Percentiles rank a stretch among this genome's conserved stretches.
Evolutionary conservation across 164 flowering plant genomes (phyloP).

Genomic region (Sedum album): DNA sequence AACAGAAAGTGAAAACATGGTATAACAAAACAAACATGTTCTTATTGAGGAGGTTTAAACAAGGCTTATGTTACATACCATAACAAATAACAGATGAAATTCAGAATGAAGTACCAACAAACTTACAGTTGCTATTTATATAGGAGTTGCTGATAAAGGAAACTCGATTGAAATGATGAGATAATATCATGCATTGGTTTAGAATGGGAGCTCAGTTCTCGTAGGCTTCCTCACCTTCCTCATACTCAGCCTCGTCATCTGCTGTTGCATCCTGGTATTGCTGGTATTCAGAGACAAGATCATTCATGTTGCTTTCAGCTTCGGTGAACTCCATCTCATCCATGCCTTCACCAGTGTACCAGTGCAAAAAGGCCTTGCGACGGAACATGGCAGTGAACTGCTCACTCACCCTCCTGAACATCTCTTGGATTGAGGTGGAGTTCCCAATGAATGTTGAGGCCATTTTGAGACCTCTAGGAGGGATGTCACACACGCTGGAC

Average conservation of each 20-base stretch:
- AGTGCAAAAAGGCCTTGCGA: slow-evolving; percentile 39
- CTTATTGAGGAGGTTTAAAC: not conserved
- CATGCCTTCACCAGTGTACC: not conserved
- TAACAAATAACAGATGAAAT: no score
- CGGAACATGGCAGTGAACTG: slow-evolving; percentile 85
- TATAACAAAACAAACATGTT: not conserved
- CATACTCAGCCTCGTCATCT: no score
- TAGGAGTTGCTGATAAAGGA: no score
- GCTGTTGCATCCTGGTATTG: no score
- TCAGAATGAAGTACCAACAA: no score
- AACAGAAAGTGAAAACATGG: no score
- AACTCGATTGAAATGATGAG: no score
- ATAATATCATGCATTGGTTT: no score
- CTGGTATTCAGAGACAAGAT: not conserved
- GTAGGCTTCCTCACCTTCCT: no score
- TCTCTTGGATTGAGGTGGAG: slow-evolving; percentile 37
- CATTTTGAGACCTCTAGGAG: slow-evolving; percentile 26
- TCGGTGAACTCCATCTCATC: not conserved
- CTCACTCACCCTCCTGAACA: slow-evolving; percentile 66
- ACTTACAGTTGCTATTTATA: no score
- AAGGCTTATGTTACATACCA: no score
- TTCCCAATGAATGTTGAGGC: slow-evolving; percentile 71
- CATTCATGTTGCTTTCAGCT: not conserved
- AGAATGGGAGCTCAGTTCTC: no score
- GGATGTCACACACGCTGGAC: slow-evolving; percentile 47